Evolutionary conservation across 768 basidiomycete genomes (phyloP).

Genomic region (Hypholoma fasciculare): DNA sequence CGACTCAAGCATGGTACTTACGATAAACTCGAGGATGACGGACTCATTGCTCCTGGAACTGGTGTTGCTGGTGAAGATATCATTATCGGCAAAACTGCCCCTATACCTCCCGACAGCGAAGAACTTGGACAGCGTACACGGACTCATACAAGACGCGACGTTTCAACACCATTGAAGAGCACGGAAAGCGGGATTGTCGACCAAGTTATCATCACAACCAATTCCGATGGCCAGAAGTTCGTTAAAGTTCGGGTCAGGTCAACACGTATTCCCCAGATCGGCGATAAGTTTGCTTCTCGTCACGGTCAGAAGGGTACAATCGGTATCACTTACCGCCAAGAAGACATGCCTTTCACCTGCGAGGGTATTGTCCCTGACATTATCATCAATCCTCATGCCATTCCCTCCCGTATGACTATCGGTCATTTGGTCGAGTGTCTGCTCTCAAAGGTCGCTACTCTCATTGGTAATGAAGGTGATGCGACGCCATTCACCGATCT

Average conservation of each 20-base stretch:
- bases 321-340: constrained; percentile 98
- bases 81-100: constrained; percentile 98
- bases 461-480: constrained; percentile 96
- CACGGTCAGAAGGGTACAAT: constrained; percentile 99
- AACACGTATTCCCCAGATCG: constrained; percentile 95
- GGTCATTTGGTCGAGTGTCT: constrained; percentile 99
- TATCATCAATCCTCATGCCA: constrained; percentile 99
- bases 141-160: constrained; percentile 90
- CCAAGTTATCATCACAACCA: constrained; percentile 95
- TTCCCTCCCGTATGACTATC: constrained; percentile 99
- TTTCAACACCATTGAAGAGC: constrained; percentile 96
- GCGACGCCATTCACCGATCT: constrained; percentile 98
- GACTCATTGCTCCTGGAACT: constrained; percentile 93
- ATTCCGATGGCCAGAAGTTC: constrained; percentile 94
- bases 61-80: constrained; percentile 97
- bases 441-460: constrained; percentile 92
- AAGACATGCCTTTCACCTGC: constrained; percentile 99
- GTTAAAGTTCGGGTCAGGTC: constrained; percentile 97
- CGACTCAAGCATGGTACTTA: constrained; percentile 98
- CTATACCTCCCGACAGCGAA: constrained; percentile 94
- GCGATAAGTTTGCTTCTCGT: constrained; percentile 99
- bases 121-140: constrained; percentile 96
- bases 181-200: constrained; percentile 98
- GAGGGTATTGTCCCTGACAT: constrained; percentile 97
- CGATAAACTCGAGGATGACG: constrained; percentile 97